Base-by-base conservation (phyloP, 192 early-diverging fungal genomes). In the Dissophora ornata region DNA sequence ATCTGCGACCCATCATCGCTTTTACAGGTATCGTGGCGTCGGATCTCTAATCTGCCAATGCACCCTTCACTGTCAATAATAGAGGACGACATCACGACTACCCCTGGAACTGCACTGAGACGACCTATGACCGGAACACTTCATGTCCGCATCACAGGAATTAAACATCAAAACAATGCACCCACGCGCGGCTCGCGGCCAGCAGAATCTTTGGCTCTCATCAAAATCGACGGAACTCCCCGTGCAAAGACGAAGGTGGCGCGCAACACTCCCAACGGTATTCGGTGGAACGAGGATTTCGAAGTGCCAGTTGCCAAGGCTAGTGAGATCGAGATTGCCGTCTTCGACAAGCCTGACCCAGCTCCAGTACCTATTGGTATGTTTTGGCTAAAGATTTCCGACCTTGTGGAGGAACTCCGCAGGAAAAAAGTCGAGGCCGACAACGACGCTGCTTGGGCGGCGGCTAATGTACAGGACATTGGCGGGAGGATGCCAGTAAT, bases 371-470 rank as follows among this genome's bases (percentile, higher is more conserved):
- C 97, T 33, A 83, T 97, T 64, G 94, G 93, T 12, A 74, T 98
- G 51, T 81, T 93, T 67, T 99, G 98, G 98, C 87, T 98, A 46
- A 95, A 95, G 61, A 87, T 98, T 26, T 91, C 91, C 1, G 97
- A 99, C 64, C 84, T 99, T 30, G 92, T 92, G 46, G 94, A 97
- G 57, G 95, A 92, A 21, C 75, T 96, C 26, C 84, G 92, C 38
- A 89, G 89, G 68, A 82, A 87, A 60, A 90, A 94, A 78, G 83
- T 90, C n/a, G 88, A 89, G 44, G 84, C 87, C 15, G 88, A 84
- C 48, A 86, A 83, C 58, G 84, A 82, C 34, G 80, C 84, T 18
- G 83, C 80, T 6, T 86, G 87, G 88, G 81, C 79, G 1, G 69
- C 83, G 7, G 84, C 86, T 13, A 77, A 77, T 57, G 64, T 41